Evolutionary conservation across 768 basidiomycete species (phyloP).

Genomic region (Termitomyces sp.): DNA sequence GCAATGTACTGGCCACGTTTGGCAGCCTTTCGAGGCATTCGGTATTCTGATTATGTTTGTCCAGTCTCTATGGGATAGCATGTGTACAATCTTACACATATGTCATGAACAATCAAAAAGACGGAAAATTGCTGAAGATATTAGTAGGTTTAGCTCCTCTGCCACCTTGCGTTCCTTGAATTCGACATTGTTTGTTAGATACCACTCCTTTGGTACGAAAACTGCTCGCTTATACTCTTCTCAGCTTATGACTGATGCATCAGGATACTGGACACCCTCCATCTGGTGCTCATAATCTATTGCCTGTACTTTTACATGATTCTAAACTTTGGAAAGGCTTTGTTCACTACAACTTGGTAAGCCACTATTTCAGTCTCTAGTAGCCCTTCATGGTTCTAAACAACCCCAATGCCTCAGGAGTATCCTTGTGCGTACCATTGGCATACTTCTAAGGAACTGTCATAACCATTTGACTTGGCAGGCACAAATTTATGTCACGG

Average conservation of each 20-base stretch:
- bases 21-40: not conserved
- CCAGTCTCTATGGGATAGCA: slow-evolving; percentile 6
- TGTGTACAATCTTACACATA: slow-evolving; percentile 4
- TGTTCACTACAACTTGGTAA: not conserved
- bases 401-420: not conserved
- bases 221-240: too few relatives aligned
- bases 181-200: not conserved
- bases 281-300: not conserved
- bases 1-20: not conserved
- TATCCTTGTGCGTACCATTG: not conserved
- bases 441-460: not conserved
- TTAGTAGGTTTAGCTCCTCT: not conserved
- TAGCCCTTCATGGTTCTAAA: not conserved
- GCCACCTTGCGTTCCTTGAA: too few relatives aligned
- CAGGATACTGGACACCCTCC: slow-evolving; percentile 4
- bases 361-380: not conserved
- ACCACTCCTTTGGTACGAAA: slow-evolving; percentile 1
- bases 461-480: not conserved
- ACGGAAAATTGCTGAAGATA: not conserved
- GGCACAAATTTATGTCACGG: not conserved
- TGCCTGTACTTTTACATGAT: slow-evolving; percentile 3
- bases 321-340: not conserved
- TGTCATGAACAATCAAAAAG: not conserved
- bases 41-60: not conserved
- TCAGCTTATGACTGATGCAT: not conserved